Conservation (phyloP, 1,284 basidiomycete species). For the Naganishia liquefaciens region DNA sequence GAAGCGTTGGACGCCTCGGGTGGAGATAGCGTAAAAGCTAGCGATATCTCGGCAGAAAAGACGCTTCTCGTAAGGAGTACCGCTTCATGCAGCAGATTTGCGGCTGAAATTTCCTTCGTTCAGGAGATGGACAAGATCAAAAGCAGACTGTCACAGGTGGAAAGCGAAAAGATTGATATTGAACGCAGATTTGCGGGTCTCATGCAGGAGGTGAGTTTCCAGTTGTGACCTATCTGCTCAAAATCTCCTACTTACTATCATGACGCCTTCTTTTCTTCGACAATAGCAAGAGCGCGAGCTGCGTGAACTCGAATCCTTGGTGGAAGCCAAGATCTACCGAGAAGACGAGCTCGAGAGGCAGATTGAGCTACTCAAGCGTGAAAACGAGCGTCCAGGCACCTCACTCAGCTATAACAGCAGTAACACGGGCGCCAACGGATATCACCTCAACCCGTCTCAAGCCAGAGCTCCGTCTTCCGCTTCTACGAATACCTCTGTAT, state of each 20-base stretch:
- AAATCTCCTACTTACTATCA: not conserved
- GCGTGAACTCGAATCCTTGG: conserved; percentile 79
- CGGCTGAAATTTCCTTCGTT: not conserved
- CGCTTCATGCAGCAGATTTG: conserved; percentile 36
- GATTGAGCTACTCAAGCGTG: conserved; percentile 66
- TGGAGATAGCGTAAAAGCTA: not conserved
- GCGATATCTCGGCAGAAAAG: conserved; percentile 5
- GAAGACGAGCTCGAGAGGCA: conserved; percentile 92
- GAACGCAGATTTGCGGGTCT: conserved; percentile 42
- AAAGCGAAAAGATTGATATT: conserved; percentile 39
- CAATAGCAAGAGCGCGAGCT: conserved; percentile 83
- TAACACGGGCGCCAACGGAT: not conserved
- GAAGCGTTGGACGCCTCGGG: conserved; percentile 22
- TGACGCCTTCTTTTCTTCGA: not conserved
- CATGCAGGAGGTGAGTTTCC: conserved; percentile 45
- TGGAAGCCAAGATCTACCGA: conserved; percentile 91
- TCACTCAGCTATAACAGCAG: conserved; percentile 30
- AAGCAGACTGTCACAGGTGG: conserved; percentile 41
- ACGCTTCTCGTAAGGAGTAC: conserved; percentile 5
- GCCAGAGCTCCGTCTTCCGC: conserved; percentile 5
- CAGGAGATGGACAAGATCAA: conserved; percentile 31
- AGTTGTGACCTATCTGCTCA: not conserved
- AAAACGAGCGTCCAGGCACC: conserved; percentile 36
- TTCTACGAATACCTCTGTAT: conserved; percentile 13
- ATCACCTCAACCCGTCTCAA: conserved; percentile 8